These are phyloP conservation scores for Ogataea pini DNA, from an alignment of 805 yeast genomes.

Conservation along the genomic window DNA sequence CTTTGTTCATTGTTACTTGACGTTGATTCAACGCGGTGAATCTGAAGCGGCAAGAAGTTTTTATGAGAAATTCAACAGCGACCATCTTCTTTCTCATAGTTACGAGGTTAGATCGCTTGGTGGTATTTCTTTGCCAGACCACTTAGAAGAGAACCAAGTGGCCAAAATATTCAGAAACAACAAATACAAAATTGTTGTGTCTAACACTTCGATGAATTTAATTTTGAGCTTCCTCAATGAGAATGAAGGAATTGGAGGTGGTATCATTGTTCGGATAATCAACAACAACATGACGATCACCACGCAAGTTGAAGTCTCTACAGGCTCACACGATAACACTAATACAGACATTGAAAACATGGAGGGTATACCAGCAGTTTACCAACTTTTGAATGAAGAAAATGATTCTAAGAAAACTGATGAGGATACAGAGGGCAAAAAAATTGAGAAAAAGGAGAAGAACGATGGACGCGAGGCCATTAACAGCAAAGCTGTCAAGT, in stretches of 20 bases:
- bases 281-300: constrained; percentile 75
- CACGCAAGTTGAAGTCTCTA: constrained; percentile 40
- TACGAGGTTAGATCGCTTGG: constrained; percentile 71
- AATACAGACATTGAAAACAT: constrained; percentile 37
- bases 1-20: constrained; percentile 86
- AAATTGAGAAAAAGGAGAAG: constrained; percentile 22
- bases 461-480: constrained; percentile 46
- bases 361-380: constrained; percentile 52
- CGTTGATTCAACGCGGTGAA: constrained; percentile 66
- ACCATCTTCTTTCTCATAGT: constrained; percentile 75
- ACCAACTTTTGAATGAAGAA: constrained; percentile 36
- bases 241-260: constrained; percentile 90
- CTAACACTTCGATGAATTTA: constrained; percentile 82
- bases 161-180: constrained; percentile 73
- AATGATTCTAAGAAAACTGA: constrained; percentile 20
- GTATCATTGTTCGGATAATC: constrained; percentile 77
- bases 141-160: constrained; percentile 76
- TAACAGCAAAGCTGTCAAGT: constrained; percentile 70
- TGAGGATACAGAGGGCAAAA: constrained; percentile 2
- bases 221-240: constrained; percentile 86
- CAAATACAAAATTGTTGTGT: constrained; percentile 72
- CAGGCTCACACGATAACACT: constrained; percentile 47
- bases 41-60: constrained; percentile 67
- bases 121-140: constrained; percentile 77
- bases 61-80: constrained; percentile 70